Evolutionary conservation across 1,284 basidiomycete genomes (phyloP), one percentile per base, ranked within the genome.

Genomic region (Malassezia furfur): DNA sequence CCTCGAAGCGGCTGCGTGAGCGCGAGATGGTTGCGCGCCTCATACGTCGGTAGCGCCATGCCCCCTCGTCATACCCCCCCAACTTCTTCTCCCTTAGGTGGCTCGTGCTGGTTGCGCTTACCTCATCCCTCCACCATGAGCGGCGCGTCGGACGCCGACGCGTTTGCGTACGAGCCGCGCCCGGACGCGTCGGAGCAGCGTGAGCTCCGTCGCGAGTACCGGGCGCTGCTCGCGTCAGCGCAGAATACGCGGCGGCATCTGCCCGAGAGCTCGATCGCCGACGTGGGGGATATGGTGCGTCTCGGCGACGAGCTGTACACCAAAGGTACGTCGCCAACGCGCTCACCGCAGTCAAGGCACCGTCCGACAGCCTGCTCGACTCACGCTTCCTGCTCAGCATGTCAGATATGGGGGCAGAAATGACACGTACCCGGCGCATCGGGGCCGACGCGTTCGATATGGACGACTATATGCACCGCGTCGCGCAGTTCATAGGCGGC

Each of bases 371-470:
- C 22, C 52, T 72, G 3, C 51, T 74, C 21, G 72, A 74, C 48
- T 65, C 70, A 3, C 62, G 66, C 38, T 61, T 66, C 17, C 48
- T 74, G 10, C 48, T 65, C 0, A 60, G 55, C 17, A 61, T 67
- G 53, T 66, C 66, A 10, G 66, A 73, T 35, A 67, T 67, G 55
- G 67, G 66, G 2, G 64, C 64, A 5, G 53, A 63, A 17, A 64
- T 72, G 62, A 68, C 69, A 2, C 62, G 66, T 21, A 66, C 61
- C 28, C 65, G 72, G 57, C 69, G 69, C 50, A 48, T 67, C 31
- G 63, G 65, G 19, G 40, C 54, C 6, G 62, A 65, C 32, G 67
- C 62, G 1, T 74, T 74, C 49, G 67, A 71, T 38, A 59, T 68
- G 28, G 67, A 74, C 38, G 66, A 70, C 36, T 70, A 63, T 43